Conservation (phyloP, 2,329 filamentous ascomycete genomes). For the Dactylellina parvicollis region DNA sequence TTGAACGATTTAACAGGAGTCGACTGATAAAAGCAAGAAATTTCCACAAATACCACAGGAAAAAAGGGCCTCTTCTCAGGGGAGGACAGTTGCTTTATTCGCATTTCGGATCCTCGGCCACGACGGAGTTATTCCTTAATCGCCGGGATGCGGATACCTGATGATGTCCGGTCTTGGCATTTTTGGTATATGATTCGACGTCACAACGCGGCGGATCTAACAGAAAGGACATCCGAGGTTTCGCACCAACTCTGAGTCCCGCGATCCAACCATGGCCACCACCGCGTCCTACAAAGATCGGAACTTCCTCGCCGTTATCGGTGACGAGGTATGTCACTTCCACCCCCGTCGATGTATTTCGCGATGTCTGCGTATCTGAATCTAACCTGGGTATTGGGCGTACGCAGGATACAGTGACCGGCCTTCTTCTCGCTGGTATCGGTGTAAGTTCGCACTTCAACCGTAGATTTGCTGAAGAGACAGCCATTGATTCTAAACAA, state of each 20-base stretch:
- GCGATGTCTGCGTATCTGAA: neutral
- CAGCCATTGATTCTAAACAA: neutral
- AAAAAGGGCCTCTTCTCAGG: neutral
- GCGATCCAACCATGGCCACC: constrained; percentile 39
- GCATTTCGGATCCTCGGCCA: constrained; percentile 34
- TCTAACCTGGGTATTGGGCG: constrained; percentile 51
- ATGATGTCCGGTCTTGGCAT: constrained; percentile 26
- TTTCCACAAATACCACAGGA: neutral
- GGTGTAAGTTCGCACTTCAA: constrained; percentile 72
- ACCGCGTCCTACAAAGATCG: constrained; percentile 74
- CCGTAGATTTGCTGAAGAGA: too few species aligned
- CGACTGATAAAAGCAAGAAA: too few species aligned
- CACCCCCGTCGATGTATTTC: neutral
- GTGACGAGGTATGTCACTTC: constrained; percentile 77
- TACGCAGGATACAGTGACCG: constrained; percentile 88
- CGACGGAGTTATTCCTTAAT: constrained; percentile 36
- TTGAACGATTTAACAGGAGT: too few species aligned
- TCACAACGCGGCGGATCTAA: constrained; percentile 1
- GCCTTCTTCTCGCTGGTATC: constrained; percentile 91
- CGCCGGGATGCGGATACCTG: constrained; percentile 24
- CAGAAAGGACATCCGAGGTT: neutral
- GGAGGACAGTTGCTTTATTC: constrained; percentile 7
- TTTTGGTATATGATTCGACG: constrained; percentile 10
- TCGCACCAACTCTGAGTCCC: constrained; percentile 19
- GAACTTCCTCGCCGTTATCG: constrained; percentile 96